phyloP scores from a whole-genome alignment of 192 early-diverging fungal genomes.

The Coemansia sp. region DNA sequence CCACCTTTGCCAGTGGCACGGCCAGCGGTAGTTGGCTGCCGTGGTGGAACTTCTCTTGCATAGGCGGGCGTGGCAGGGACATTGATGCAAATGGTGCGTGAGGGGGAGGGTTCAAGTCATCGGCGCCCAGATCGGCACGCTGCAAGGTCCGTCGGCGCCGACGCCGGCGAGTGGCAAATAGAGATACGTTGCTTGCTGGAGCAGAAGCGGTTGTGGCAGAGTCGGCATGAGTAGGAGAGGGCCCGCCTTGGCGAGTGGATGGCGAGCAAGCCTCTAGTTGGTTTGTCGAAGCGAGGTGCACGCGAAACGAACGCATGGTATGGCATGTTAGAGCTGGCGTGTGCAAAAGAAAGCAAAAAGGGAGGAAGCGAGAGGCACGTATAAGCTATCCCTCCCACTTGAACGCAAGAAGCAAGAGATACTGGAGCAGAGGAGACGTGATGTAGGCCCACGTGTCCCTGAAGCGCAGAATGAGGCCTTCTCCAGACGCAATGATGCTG shows the following conservation, averaged over 20 bases:
- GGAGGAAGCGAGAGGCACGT: neutral
- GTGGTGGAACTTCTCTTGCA: conserved; percentile 2
- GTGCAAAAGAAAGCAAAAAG: neutral
- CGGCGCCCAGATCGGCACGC: neutral
- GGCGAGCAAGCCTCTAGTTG: conserved; percentile 20
- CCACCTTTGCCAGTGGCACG: neutral
- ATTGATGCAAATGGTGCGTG: neutral
- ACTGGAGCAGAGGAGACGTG: conserved; percentile 1
- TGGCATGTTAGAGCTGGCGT: conserved; percentile 20
- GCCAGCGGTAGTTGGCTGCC: neutral
- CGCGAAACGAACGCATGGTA: conserved; percentile 51
- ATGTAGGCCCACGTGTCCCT: conserved; percentile 3
- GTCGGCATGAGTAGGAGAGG: neutral
- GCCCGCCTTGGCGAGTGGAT: conserved; percentile 8
- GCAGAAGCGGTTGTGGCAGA: neutral
- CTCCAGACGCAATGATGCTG: neutral
- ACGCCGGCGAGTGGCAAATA: neutral
- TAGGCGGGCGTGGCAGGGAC: neutral
- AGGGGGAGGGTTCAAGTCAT: neutral
- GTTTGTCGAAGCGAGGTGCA: conserved; percentile 48
- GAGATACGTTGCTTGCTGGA: neutral
- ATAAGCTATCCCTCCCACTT: neutral
- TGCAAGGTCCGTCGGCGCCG: conserved; percentile 10
- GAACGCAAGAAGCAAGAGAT: neutral
- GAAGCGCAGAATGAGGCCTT: neutral